Conservation (phyloP, 495 filamentous ascomycete species). For the Hypoxylon fragiforme region DNA sequence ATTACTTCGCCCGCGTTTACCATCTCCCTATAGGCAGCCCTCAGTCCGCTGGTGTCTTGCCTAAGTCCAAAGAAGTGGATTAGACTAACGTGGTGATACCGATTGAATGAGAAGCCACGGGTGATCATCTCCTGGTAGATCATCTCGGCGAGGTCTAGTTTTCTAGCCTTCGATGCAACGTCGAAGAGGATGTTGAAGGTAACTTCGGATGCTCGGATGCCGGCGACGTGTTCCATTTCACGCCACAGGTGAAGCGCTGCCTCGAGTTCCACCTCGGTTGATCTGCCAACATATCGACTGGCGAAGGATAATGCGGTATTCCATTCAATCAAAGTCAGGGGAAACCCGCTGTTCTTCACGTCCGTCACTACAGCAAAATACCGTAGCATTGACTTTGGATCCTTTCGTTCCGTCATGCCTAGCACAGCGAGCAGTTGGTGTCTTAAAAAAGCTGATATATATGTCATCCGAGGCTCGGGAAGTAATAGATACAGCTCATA, state of each 20-base stretch:
- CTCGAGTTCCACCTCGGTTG: conserved; percentile 66
- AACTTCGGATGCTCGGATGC: conserved; percentile 63
- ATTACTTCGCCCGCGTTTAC: conserved; percentile 82
- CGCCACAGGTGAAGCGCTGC: conserved; percentile 80
- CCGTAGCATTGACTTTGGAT: conserved; percentile 67
- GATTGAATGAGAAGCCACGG: conserved; percentile 65
- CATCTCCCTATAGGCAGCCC: conserved; percentile 72
- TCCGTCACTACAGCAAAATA: conserved; percentile 86
- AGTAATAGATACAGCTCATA: conserved; percentile 49
- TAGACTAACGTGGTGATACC: conserved; percentile 74
- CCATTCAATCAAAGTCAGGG: conserved; percentile 71
- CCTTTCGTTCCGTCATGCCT: conserved; percentile 61
- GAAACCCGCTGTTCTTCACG: conserved; percentile 66
- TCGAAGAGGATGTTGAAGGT: conserved; percentile 95
- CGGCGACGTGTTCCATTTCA: conserved; percentile 78
- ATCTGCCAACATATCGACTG: conserved; percentile 65
- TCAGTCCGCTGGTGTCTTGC: conserved; percentile 67
- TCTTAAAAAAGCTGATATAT: conserved; percentile 61
- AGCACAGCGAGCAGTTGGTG: conserved; percentile 70
- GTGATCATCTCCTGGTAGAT: conserved; percentile 77
- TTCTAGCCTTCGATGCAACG: conserved; percentile 79
- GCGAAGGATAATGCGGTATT: conserved; percentile 80
- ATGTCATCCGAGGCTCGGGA: conserved; percentile 64
- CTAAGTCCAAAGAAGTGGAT: conserved; percentile 82
- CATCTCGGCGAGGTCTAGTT: conserved; percentile 80